A percentile compares a stretch with the other conserved stretches of the same genome.
Evolutionary conservation across 1,139 yeast genomes (phyloP).

Genomic region (Sugiyamaella neomexicana): DNA sequence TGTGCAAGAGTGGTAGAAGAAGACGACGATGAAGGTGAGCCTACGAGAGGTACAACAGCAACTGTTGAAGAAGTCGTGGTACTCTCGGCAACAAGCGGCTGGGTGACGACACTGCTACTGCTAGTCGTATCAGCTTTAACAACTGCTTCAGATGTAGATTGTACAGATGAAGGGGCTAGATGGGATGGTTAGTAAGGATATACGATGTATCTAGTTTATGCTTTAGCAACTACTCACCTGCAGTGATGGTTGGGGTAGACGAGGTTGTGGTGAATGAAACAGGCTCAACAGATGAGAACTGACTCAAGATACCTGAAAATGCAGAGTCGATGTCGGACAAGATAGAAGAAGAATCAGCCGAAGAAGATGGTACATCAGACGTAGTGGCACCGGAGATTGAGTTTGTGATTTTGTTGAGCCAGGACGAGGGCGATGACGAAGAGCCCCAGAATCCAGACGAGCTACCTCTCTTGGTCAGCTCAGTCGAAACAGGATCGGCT

Average conservation of each 20-base stretch:
- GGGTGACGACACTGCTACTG: background rate
- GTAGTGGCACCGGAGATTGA: background rate
- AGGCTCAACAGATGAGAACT: slow-evolving; percentile 28
- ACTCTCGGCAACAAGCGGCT: background rate
- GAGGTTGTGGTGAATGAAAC: slow-evolving; percentile 24
- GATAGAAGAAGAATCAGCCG: slow-evolving; percentile 16
- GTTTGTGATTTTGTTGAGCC: slow-evolving; percentile 1
- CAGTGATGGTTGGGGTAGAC: slow-evolving; percentile 9
- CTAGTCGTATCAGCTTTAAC: background rate
- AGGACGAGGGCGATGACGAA: background rate
- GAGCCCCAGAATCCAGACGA: slow-evolving; percentile 1
- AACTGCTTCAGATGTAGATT: background rate
- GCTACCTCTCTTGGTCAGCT: background rate
- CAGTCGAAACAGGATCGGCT: slow-evolving; percentile 1
- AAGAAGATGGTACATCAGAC: background rate
- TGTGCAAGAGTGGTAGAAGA: too few species aligned
- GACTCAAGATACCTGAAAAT: slow-evolving; percentile 29
- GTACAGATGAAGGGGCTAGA: background rate
- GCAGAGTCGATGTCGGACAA: slow-evolving; percentile 33
- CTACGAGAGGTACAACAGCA: background rate
- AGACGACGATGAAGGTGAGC: background rate
- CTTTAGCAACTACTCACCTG: background rate
- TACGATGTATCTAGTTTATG: background rate
- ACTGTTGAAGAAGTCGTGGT: background rate
- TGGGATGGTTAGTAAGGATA: background rate